phyloP scores from a whole-genome alignment of 176 grass and related monocot genomes.

The Phoenix dactylifera region DNA sequence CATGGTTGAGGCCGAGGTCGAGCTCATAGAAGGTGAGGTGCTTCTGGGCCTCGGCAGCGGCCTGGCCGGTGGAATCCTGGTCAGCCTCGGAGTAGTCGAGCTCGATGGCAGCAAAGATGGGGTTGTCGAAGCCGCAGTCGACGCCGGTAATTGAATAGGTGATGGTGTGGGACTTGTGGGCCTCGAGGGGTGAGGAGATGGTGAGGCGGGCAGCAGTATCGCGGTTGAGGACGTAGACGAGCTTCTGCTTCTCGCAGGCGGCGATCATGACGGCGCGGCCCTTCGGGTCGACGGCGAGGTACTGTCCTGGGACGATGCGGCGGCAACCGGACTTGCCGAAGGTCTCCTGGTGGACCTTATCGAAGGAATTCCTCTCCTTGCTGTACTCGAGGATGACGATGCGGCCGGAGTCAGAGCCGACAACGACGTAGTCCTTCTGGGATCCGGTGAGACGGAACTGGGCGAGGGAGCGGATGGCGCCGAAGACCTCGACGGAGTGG shows the following conservation, averaged over 20 bases:
- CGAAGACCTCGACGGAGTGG: slow-evolving; percentile 91
- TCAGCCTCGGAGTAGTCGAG: slow-evolving; percentile 87
- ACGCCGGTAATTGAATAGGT: slow-evolving; percentile 73
- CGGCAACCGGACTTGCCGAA: slow-evolving; percentile 95
- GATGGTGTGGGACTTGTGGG: slow-evolving; percentile 81
- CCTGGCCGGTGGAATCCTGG: slow-evolving; percentile 63
- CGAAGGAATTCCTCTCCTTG: slow-evolving; percentile 68
- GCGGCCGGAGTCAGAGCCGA: slow-evolving; percentile 87
- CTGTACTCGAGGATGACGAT: slow-evolving; percentile 94
- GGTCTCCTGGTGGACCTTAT: slow-evolving; percentile 97
- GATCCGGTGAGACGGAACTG: slow-evolving; percentile 96
- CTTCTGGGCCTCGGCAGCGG: slow-evolving; percentile 85
- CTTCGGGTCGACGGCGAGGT: slow-evolving; percentile 83
- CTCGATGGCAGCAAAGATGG: slow-evolving; percentile 81
- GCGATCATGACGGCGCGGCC: slow-evolving; percentile 83
- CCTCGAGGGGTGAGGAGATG: slow-evolving; percentile 92
- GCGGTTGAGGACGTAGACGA: slow-evolving; percentile 88
- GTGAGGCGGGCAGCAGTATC: slow-evolving; percentile 71
- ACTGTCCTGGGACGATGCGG: slow-evolving; percentile 89
- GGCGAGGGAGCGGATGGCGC: slow-evolving; percentile 82
- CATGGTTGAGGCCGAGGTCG: slow-evolving; percentile 88
- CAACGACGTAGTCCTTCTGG: slow-evolving; percentile 84
- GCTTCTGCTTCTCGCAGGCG: slow-evolving; percentile 96
- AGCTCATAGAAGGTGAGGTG: slow-evolving; percentile 97
- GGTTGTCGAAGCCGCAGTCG: slow-evolving; percentile 93